Base-by-base conservation (phyloP, 1,139 yeast species). In the Geotrichum europaeum region DNA sequence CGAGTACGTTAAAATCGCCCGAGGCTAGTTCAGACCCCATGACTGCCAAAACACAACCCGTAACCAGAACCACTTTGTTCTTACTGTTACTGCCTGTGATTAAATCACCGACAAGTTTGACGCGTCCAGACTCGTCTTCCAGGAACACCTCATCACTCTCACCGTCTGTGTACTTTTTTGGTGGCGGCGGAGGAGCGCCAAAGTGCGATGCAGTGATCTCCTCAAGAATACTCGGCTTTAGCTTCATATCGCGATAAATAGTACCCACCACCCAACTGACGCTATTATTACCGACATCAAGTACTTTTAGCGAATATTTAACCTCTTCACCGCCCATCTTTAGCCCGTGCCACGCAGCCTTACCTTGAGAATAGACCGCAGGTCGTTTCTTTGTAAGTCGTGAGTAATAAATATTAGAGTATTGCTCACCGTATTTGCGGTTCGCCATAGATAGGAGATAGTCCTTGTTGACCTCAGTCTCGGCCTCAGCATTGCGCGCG, bases 111-210 rank as follows among this genome's bases (percentile, higher is more conserved):
- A 83, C 84, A 40, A 94, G 76, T 34, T 84, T 73, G 12, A 96
- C 86, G 56, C 99, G 78, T 4, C 99, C 99, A 57, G 94, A 85
- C 70, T 92, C 98, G 73, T 95, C 99, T 72, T 94, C 99, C 53
- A 95, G 72, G 86, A 86, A 83, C 25, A 89, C 68, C 63, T 78
- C 80, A 67, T 85, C 89, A 24, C 84, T 77, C 1, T 79, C 82
- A 0, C 83, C 79, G 64, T 81, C 87, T 32, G 80, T 76, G 64
- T 84, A 85, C 36, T 80, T 75, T 53, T 73, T 76, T 2, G 75
- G 75, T 4, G 72, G 70, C 20, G 64, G 67, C 2, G 79, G 76
- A 18, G 72, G 69, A 4, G 72, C 71, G 1, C 84, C 83, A 69
- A 72, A 78, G 56, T 74, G 74, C 66, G 70, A 68, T 22, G 69